Base-by-base conservation (phyloP, 768 basidiomycete species). In the Boletus coccyginus region DNA sequence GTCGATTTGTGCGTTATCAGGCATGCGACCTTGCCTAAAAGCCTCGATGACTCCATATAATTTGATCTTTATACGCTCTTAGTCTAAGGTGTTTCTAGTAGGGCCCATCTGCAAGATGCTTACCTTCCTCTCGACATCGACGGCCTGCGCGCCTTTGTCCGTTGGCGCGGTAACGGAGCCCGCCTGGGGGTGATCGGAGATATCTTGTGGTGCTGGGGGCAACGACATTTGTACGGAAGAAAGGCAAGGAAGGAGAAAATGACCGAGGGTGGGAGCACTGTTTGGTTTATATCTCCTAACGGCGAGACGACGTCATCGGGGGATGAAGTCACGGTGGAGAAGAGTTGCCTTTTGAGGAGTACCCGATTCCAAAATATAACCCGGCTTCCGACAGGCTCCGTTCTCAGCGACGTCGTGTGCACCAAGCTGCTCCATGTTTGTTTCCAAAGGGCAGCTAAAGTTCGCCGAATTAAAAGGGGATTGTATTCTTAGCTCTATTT, bases 31-130 rank as follows among this genome's bases (percentile, higher is more conserved):
- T 49, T 85, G 77, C 46, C 90, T 81, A 67, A 97, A 84, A 0
- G 93, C 94, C 61, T 88, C 77, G 57, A 97, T 78, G 52, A 90
- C 83, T 61, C 88, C 91, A 66, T 87, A 95, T 43, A 96, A 74
- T 50, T 83, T 83, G 52, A 96, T 78, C 83, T 52, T 55, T 4
- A 47, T 5, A 16, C 2, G 11, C 19, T 33, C 17, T 57, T 10
- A 55, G 35, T 35, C 21, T 21, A 21, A 35, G 48, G 17, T 19
- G 16, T 10, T 16, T 46, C 21, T 2, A 1, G 39, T 17, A 7
- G 7, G 16, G 9, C 35, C n/a, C 7, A 19, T 14, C 27, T 14
- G 2, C 6, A 32, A 12, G 32, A 38, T 16, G 42, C 52, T 29
- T 49, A 81, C 81, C 77, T 96, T 96, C 63, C 91, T 81, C 63